Evolutionary conservation across 2,329 filamentous ascomycete genomes (phyloP).

Genomic region (Pseudogymnoascus pannorum): DNA sequence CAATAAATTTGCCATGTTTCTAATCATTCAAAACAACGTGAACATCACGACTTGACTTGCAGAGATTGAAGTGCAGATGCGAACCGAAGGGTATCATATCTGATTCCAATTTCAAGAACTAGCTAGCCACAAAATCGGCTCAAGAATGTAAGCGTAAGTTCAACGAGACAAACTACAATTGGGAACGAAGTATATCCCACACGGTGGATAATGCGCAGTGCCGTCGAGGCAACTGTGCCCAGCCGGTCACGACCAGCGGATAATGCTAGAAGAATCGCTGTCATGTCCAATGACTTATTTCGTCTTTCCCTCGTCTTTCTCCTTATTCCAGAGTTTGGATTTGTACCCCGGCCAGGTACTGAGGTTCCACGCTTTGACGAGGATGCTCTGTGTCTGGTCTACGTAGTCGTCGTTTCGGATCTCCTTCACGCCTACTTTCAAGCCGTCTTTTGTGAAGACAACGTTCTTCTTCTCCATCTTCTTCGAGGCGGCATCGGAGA

Average conservation of each 20-base stretch:
- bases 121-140: constrained; percentile 3
- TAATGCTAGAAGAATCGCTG: neutral
- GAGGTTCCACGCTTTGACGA: constrained; percentile 61
- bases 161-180: neutral
- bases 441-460: constrained; percentile 66
- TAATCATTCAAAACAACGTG: neutral
- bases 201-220: neutral
- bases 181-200: neutral
- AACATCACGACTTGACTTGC: neutral
- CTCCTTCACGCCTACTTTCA: constrained; percentile 64
- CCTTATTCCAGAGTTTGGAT: constrained; percentile 31
- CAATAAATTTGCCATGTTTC: neutral
- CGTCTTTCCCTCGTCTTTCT: constrained; percentile 26
- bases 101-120: neutral
- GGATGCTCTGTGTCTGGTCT: constrained; percentile 62
- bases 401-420: constrained; percentile 63
- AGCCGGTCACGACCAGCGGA: neutral
- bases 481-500: constrained; percentile 57
- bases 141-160: neutral
- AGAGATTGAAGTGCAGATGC: neutral
- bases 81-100: neutral
- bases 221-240: neutral
- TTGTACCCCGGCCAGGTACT: constrained; percentile 30
- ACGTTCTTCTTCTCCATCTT: constrained; percentile 72
- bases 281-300: constrained; percentile 19